Conservation (phyloP, 2,329 filamentous ascomycete genomes). For the Pyrenochaeta sp. region DNA sequence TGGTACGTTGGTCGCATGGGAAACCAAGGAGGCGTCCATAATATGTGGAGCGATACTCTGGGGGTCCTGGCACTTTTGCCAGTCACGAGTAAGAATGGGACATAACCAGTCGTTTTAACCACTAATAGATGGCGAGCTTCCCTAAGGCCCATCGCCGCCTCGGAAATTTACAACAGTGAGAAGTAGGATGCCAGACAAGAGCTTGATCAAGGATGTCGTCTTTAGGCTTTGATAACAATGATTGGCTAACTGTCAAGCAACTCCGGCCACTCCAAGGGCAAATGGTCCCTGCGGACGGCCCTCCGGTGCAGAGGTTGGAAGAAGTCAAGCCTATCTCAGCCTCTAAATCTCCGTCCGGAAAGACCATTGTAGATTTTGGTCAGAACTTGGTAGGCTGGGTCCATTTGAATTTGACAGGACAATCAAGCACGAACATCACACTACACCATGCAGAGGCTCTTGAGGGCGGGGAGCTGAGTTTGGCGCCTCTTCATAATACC, state of each 20-base stretch:
- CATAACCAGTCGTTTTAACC: conserved; percentile 37
- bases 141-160: conserved; percentile 41
- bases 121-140: conserved; percentile 51
- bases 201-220: conserved; percentile 26
- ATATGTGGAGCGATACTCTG: conserved; percentile 52
- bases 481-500: conserved; percentile 55
- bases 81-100: conserved; percentile 44
- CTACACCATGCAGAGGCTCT: conserved; percentile 65
- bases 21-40: conserved; percentile 37
- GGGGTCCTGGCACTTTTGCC: conserved; percentile 53
- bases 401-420: conserved; percentile 48
- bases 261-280: conserved; percentile 39
- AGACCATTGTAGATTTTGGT: conserved; percentile 65
- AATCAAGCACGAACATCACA: conserved; percentile 52
- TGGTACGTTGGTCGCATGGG: conserved; percentile 54
- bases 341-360: conserved; percentile 51
- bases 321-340: conserved; percentile 34
- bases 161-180: conserved; percentile 63
- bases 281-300: conserved; percentile 52
- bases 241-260: conserved; percentile 43
- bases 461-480: conserved; percentile 55
- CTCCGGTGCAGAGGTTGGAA: conserved; percentile 54
- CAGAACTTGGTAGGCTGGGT: conserved; percentile 65
- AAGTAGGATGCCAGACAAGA: conserved; percentile 55
- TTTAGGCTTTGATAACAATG: conserved; percentile 20